Percentiles rank a stretch among this genome's conserved stretches.
Conservation (phyloP, 805 yeast genomes). For the Millerozyma acaciae region DNA sequence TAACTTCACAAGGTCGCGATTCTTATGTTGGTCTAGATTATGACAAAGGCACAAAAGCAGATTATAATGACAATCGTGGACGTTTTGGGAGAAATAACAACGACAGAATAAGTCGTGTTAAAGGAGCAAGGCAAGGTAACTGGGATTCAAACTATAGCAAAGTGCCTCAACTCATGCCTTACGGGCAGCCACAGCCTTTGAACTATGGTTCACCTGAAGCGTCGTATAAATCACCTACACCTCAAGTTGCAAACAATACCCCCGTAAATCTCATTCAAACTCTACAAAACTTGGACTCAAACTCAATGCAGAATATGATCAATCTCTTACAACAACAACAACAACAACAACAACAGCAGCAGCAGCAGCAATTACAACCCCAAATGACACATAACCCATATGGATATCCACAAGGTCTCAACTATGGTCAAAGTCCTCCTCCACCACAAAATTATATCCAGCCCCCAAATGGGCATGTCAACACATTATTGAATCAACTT, state of each 20-base stretch:
- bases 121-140: slow-evolving; percentile 1
- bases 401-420: slow-evolving; percentile 10
- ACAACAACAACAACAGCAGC: slow-evolving; percentile 19
- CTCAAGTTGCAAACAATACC: slow-evolving; percentile 1
- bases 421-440: slow-evolving; percentile 13
- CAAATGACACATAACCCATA: slow-evolving; percentile 8
- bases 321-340: slow-evolving; percentile 25
- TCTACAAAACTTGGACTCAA: slow-evolving; percentile 27
- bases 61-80: slow-evolving; percentile 3
- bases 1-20: no score
- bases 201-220: slow-evolving; percentile 11
- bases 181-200: slow-evolving; percentile 12
- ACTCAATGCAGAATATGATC: slow-evolving; percentile 31
- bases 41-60: slow-evolving; percentile 2
- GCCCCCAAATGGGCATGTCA: slow-evolving; percentile 21
- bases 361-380: slow-evolving; percentile 7
- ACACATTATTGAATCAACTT: slow-evolving; percentile 24
- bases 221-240: slow-evolving; percentile 1
- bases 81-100: slow-evolving; percentile 8
- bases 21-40: slow-evolving; percentile 4
- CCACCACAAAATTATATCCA: slow-evolving; percentile 7
- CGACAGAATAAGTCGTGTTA: slow-evolving; percentile 9
- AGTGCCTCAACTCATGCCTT: slow-evolving; percentile 3
- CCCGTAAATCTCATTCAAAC: slow-evolving; percentile 11
- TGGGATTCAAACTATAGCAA: neutral